Percentiles rank a stretch among this genome's conserved stretches.
Evolutionary conservation across 129 eudicot genomes (phyloP).

Genomic region (Helianthus tuberosus): DNA sequence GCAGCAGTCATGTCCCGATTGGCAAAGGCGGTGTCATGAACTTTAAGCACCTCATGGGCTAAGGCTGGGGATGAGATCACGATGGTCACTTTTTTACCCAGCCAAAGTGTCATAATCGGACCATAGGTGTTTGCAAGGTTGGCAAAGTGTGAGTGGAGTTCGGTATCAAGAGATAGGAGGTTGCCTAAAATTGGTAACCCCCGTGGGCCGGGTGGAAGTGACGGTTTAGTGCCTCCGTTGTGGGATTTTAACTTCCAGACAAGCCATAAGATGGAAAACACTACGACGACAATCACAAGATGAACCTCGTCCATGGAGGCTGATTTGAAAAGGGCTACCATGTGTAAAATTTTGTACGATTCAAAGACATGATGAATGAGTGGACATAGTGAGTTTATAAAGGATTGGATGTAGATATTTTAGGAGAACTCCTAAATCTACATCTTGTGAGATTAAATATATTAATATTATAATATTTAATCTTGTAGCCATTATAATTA

Average conservation of each 20-base stretch:
- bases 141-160: slow-evolving; percentile 55
- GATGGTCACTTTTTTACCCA: slow-evolving; percentile 49
- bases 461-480: too few relatives aligned
- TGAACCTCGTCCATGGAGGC: neutral
- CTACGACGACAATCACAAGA: neutral
- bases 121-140: slow-evolving; percentile 47
- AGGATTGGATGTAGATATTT: too few relatives aligned
- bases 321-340: neutral
- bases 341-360: neutral
- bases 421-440: too few relatives aligned
- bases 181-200: slow-evolving; percentile 54
- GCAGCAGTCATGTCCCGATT: slow-evolving; percentile 49
- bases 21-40: slow-evolving; percentile 54
- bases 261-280: slow-evolving; percentile 18
- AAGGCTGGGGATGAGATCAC: slow-evolving; percentile 51
- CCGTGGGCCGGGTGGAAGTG: slow-evolving; percentile 55
- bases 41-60: slow-evolving; percentile 60
- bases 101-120: slow-evolving; percentile 51
- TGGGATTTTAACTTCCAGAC: slow-evolving; percentile 8
- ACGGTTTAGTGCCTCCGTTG: neutral
- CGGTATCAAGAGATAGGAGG: slow-evolving; percentile 62
- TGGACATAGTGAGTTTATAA: neutral
- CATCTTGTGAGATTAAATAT: too few relatives aligned
- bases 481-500: too few relatives aligned
- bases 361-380: neutral